Base-by-base conservation (phyloP, 257 asterid species). In the Rauvolfia tetraphylla region DNA sequence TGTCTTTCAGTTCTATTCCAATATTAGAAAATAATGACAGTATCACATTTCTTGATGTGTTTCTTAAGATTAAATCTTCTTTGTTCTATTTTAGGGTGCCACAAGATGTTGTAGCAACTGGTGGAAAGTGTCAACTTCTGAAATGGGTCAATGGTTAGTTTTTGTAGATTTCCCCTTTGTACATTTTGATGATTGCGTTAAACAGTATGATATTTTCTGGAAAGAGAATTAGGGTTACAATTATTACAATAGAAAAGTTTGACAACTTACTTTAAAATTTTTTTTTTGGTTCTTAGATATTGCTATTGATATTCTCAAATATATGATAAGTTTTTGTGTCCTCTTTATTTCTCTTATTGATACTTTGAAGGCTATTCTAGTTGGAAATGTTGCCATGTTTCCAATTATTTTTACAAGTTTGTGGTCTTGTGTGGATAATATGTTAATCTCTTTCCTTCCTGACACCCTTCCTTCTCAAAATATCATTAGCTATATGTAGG, bases 101-200 rank as follows among this genome's bases (percentile, higher is more conserved):
- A n/a, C 98, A 94, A 80, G 98, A 94, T 74, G 87, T 88, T 29
- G 87, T 94, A n/a, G 80, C 98, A 63, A 89, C 92, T 56, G 98
- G 98, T 74, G 98, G 97, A 73, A 94, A 92, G 82, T 88, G 97
- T 82, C 80, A 76, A 34, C 82, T 94, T 67, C 75, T 90, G 70
- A 90, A 86, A 85, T 94, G 98, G 98, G 97, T 94, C 72, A 94
- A 88, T 77, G 98, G 98, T 94, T 75, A 65, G 98, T 87, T 75
- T 36, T 41, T 27, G 14, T 73, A 58, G 34, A 13, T 63, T 72
- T 72, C 25, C 39, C 53, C 10, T 51, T 20, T 66, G 39, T 36
- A 15, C 42, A 65, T 56, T 42, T 18, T 46, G n/a, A 27, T 56
- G 10, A 22, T 29, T 41, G 69, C 20, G 44, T 59, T 13, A 13